phyloP scores from a whole-genome alignment of 305 asterid genomes.

The Fraxinus albicans region DNA sequence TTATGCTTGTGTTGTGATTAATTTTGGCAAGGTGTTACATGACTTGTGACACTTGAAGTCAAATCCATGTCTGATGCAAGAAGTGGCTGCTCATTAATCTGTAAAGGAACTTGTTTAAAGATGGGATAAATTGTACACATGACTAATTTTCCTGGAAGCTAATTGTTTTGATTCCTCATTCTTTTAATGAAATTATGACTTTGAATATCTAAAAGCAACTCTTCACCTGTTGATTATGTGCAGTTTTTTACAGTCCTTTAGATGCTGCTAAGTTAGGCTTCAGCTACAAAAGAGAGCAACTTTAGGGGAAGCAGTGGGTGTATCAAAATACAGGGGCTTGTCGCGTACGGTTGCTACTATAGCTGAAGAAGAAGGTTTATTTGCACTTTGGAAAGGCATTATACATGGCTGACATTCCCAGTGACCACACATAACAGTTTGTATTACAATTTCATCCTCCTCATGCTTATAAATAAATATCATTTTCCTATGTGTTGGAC shows the following conservation, averaged over 20 bases:
- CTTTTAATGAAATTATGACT: conserved; percentile 5
- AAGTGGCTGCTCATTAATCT: not conserved
- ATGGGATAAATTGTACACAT: not conserved
- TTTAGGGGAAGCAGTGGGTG: conserved; percentile 40
- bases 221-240: conserved; percentile 29
- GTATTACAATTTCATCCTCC: not conserved
- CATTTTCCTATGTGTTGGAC: conserved; percentile 24
- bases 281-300: conserved; percentile 79
- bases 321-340: conserved; percentile 66
- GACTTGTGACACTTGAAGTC: not conserved
- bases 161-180: not conserved
- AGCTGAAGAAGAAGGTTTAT: conserved; percentile 75
- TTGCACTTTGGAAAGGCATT: conserved; percentile 87
- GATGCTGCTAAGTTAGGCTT: conserved; percentile 87
- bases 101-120: not conserved
- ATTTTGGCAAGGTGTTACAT: not conserved
- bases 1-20: not conserved
- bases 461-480: conserved; percentile 16
- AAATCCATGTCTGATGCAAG: not conserved
- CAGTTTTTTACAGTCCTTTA: conserved; percentile 84
- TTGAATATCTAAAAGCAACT: conserved; percentile 12
- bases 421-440: not conserved
- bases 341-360: conserved; percentile 71
- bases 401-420: conserved; percentile 87
- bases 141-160: not conserved